Evolutionary conservation across 352 stramenopile genomes (phyloP), one percentile per base, ranked within the genome.

Genomic region (Pythium dissotocum): DNA sequence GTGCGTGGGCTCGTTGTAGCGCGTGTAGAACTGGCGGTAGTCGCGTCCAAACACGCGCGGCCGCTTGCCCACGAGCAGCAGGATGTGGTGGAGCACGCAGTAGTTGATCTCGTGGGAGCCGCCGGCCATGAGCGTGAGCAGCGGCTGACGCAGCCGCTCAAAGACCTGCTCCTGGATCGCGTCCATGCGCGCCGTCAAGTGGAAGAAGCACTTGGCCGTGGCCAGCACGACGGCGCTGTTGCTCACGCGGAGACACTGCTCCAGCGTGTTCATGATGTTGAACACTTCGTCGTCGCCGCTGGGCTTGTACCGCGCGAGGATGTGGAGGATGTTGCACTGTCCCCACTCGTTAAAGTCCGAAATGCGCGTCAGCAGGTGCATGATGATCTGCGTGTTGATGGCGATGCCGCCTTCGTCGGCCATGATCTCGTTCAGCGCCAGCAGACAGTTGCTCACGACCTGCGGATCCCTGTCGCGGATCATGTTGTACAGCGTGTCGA

Each of bases 331-430:
- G 75, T 97, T 93, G 62, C 97, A 97, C 67, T 99, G 89, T 16
- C 97, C 97, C 95, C 98, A 99, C 81, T 99, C 98, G 71, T 98
- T 98, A 74, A 99, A 99, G 79, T 99, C 97, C 61, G 97, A 93
- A 70, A 99, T 97, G 44, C 98, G 89, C 71, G 97, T 98, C 48
- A 99, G 76, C 63, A 99, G 83, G 68, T 99, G 95, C 77, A 99
- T 86, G 59, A 99, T 95, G 69, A 99, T 98, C 36, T 95, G 91
- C 32, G 98, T 79, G 78, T 99, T 99, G 63, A 99, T 94, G 18
- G 93, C 94, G 79, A 99, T 98, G 53, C 97, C 98, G 55, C 98
- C 98, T 75, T 98, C 89, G 55, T 97, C 90, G 35, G 89, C 77
- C 91, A 99, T 98, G 67, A 99, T 98, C 85, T 99, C 98, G 77